These are phyloP conservation scores for Glomus cerebriforme DNA, from an alignment of 192 early-diverging fungal genomes.

Conservation along the genomic window DNA sequence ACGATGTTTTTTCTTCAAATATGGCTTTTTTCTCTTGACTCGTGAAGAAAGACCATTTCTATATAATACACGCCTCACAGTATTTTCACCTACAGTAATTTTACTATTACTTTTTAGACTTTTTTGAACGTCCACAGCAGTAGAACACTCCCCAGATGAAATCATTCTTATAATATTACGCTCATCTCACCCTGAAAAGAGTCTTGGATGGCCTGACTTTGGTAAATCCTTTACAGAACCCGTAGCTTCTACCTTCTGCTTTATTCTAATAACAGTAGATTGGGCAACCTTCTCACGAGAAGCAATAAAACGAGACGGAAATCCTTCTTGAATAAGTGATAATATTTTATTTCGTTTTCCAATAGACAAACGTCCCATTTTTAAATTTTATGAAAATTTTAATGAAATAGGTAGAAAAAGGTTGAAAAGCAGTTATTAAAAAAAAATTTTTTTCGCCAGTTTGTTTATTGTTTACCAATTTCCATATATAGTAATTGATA, in stretches of 20 bases:
- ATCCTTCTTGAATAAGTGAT: neutral
- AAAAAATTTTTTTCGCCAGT: too few relatives aligned
- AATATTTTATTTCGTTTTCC: neutral
- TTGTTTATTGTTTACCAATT: too few relatives aligned
- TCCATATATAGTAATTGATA: too few relatives aligned
- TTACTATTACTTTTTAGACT: neutral
- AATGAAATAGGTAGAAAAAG: too few relatives aligned
- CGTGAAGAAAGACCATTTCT: neutral
- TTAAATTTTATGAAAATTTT: too few relatives aligned
- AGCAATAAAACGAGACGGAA: neutral
- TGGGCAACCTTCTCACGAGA: neutral
- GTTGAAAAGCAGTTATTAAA: too few relatives aligned
- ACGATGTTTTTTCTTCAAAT: neutral
- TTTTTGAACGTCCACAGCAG: neutral
- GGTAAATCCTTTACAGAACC: neutral
- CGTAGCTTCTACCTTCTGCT: neutral
- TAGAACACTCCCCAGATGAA: neutral
- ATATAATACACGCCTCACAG: neutral
- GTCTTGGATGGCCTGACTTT: neutral
- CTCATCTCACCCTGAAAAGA: neutral
- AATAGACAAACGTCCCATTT: neutral
- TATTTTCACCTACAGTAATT: neutral
- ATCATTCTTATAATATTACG: neutral
- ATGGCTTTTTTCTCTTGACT: neutral
- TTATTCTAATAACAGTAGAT: neutral